Conservation (phyloP, 768 basidiomycete genomes). For the Suillus subluteus region DNA sequence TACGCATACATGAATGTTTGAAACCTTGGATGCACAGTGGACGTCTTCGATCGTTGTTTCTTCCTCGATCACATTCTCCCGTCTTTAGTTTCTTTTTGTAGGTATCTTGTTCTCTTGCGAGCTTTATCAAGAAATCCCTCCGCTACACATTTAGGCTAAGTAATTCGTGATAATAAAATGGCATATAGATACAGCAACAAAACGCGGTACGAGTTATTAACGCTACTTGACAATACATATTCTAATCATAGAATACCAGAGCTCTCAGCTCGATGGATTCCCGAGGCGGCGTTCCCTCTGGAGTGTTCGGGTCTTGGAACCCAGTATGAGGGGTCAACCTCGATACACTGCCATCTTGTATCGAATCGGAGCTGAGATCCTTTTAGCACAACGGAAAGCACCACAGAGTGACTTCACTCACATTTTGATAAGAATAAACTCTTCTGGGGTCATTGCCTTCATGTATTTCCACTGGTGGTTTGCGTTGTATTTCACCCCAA, state of each 20-base stretch:
- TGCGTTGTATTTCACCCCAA: constrained; percentile 41
- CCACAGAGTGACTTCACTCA: constrained; percentile 22
- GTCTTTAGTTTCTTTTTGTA: no score
- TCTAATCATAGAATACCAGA: constrained; percentile 2
- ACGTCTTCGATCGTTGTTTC: no score
- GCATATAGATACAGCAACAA: no score
- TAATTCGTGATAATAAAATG: no score
- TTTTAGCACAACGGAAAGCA: not conserved
- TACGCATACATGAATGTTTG: no score
- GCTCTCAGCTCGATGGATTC: constrained; percentile 41
- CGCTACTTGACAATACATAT: not conserved
- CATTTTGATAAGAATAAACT: constrained; percentile 53
- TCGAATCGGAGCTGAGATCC: constrained; percentile 35
- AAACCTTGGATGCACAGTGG: no score
- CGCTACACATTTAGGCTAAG: no score
- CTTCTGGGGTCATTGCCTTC: constrained; percentile 46
- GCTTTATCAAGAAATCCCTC: no score
- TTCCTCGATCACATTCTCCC: no score
- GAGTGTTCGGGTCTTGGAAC: constrained; percentile 40
- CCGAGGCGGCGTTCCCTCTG: constrained; percentile 33
- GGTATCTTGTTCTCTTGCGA: no score
- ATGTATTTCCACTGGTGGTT: constrained; percentile 50
- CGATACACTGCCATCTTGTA: constrained; percentile 38
- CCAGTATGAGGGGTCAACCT: constrained; percentile 37
- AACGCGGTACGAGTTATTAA: not conserved